These are phyloP conservation scores for Phytophthora tentaculata DNA, from an alignment of 352 stramenopile species.

Conservation along the genomic window DNA sequence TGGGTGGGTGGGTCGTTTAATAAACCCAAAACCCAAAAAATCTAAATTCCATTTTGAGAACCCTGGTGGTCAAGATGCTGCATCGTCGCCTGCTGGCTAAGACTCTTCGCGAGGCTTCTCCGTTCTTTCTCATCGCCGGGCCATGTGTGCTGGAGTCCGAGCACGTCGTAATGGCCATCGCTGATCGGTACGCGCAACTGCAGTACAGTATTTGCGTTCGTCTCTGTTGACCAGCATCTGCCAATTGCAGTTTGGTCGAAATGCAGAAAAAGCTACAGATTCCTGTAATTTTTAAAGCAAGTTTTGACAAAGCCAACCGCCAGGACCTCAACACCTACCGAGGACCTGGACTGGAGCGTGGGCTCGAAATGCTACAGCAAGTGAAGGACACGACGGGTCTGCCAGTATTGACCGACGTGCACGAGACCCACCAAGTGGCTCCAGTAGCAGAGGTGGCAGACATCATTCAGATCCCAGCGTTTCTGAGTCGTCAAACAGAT, in stretches of 20 bases:
- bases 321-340: conserved; percentile 83
- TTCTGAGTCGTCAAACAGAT: conserved; percentile 90
- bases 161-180: conserved; percentile 69
- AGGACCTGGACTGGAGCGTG: conserved; percentile 71
- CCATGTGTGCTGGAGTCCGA: conserved; percentile 86
- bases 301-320: conserved; percentile 91
- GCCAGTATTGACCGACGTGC: conserved; percentile 85
- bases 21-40: no score
- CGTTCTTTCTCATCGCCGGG: conserved; percentile 88
- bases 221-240: neutral
- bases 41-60: no score
- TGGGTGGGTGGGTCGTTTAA: no score
- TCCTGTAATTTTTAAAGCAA: conserved; percentile 89
- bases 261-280: conserved; percentile 69
- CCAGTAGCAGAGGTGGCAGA: conserved; percentile 75
- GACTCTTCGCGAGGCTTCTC: conserved; percentile 58
- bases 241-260: conserved; percentile 48
- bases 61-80: conserved; percentile 37
- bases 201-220: conserved; percentile 1
- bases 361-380: conserved; percentile 74
- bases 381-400: conserved; percentile 78
- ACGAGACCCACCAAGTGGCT: conserved; percentile 84
- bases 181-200: conserved; percentile 47
- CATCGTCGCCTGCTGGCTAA: conserved; percentile 57
- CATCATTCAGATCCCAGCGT: conserved; percentile 89